Evolutionary conservation across 2,329 filamentous ascomycete species (phyloP), one percentile per base, ranked within the genome.

Genomic region (Diatrype stigma): DNA sequence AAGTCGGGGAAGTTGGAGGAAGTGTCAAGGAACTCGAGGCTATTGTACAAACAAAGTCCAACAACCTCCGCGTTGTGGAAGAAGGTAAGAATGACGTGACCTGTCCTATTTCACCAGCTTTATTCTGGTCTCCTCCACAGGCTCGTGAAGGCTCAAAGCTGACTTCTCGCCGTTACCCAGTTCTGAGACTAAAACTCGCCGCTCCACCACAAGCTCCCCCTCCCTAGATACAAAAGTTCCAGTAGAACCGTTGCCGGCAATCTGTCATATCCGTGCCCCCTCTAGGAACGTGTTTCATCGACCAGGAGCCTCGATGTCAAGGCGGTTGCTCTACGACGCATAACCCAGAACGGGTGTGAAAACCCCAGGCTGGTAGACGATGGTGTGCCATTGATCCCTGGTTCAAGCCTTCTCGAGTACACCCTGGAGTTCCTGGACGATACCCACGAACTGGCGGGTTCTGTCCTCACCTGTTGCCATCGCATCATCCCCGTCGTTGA

Each of bases 41-140:
- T 12, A 82, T 84, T 47, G 73, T 84, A 3, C 77, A 82, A 60
- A 73, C 73, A 53, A 99, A 99, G 76, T 90, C 88, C 50, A 84
- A 86, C 58, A 96, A 94, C 67, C 73, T 96, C 56, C 83, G 89
- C 51, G 78, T 94, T 35, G 86, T 97, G 21, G 94, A 99, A 74
- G 93, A 97, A 74, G 89, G 89, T 86, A 73, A 51, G 66, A 60
- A 40, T 48, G 19, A 48, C 19, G 28, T 8, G 3, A 22, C 46
- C n/a, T n/a, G n/a, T n/a, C n/a, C n/a, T n/a, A n/a, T n/a, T n/a
- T n/a, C 48, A 37, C 51, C 51, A 30, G n/a, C n/a, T n/a, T n/a
- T n/a, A n/a, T n/a, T n/a, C 26, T 30, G 5, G 26, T 30, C 26
- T 30, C 26, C 10, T 6, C 26, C 26, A 30, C 6, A 30, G 10